Evolutionary conservation across 345 rosid genomes (phyloP).

Genomic region (Euclidium syriacum): DNA sequence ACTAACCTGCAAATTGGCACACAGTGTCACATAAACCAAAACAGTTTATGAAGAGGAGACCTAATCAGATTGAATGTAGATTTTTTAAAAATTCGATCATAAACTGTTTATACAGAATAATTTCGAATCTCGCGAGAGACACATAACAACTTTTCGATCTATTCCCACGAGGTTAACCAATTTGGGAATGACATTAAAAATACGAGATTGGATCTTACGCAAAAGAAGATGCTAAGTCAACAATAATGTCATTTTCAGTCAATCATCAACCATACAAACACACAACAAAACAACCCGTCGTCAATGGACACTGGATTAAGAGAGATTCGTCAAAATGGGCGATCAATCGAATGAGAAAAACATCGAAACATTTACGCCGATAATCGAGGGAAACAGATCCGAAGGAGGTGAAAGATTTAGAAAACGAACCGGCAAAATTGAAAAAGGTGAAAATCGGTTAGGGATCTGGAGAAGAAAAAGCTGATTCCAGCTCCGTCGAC

Average conservation of each 20-base stretch:
- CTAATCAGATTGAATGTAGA: not conserved
- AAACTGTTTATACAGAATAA: not conserved
- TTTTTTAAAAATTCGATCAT: not conserved
- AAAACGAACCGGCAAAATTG: conserved; percentile 25
- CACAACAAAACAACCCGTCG: not conserved
- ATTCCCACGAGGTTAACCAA: not conserved
- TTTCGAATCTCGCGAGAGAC: not conserved
- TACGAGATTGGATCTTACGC: not conserved
- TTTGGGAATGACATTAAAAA: not conserved
- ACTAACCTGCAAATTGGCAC: conserved; percentile 13
- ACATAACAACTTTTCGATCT: not conserved
- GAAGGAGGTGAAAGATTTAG: not conserved
- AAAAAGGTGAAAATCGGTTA: not conserved
- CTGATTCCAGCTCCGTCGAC: conserved; percentile 17
- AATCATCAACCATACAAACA: not conserved
- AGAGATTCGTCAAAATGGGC: not conserved
- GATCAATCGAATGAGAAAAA: not conserved
- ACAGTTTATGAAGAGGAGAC: not conserved
- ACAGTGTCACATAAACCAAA: not conserved
- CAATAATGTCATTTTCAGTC: not conserved
- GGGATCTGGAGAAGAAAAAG: conserved; percentile 13
- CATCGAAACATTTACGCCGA: not conserved
- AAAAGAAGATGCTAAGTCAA: not conserved
- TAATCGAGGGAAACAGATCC: not conserved
- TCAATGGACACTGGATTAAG: conserved; percentile 1